Conservation (phyloP, 257 asterid genomes). For the Solanum bulbocastanum region DNA sequence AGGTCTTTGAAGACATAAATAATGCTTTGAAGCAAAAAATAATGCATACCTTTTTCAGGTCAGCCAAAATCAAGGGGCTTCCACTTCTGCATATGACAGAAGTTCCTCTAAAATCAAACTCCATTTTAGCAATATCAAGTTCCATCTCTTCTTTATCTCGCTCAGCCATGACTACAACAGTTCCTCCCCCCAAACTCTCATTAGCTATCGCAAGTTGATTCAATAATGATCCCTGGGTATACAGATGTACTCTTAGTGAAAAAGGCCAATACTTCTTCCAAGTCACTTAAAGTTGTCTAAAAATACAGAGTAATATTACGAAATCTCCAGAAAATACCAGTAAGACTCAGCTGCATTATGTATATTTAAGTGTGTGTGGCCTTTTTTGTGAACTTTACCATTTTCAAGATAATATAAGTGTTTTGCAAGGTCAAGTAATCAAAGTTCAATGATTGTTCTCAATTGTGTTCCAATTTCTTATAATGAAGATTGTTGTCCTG, state of each 20-base stretch:
- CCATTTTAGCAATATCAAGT: conserved; percentile 87
- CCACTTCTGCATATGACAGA: conserved; percentile 92
- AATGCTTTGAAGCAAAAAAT: neutral
- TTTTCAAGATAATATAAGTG: neutral
- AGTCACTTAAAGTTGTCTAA: neutral
- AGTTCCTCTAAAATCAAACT: conserved; percentile 82
- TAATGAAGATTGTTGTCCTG: neutral
- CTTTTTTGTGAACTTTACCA: neutral
- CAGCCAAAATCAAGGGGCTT: conserved; percentile 85
- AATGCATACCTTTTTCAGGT: conserved; percentile 52
- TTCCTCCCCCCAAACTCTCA: conserved; percentile 89
- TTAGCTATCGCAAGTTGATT: conserved; percentile 93
- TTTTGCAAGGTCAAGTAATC: neutral
- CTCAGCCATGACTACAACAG: conserved; percentile 85
- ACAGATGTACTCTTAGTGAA: conserved; percentile 1
- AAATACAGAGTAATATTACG: neutral
- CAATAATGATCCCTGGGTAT: conserved; percentile 60
- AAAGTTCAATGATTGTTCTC: neutral
- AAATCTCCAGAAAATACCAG: neutral
- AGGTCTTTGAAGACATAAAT: neutral
- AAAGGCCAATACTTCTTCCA: neutral
- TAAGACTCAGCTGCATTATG: neutral
- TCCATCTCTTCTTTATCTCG: conserved; percentile 97
- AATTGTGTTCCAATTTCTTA: neutral
- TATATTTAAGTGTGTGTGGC: neutral